phyloP scores from a whole-genome alignment of 768 basidiomycete species.

The Psilocybe cyanescens region DNA sequence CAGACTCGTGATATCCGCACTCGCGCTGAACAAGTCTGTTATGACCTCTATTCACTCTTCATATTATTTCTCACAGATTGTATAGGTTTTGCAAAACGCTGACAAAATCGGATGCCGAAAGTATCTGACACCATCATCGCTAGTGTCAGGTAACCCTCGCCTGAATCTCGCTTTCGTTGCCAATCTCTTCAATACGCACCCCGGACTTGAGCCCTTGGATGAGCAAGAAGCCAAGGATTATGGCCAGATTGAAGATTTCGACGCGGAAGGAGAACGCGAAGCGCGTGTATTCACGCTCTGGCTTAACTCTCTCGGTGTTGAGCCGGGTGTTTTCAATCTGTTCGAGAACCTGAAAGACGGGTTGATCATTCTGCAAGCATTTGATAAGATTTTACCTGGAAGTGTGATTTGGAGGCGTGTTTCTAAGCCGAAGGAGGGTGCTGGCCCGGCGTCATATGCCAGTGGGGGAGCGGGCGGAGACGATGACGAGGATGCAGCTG shows the following conservation, averaged over 20 bases:
- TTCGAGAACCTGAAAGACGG: slow-evolving; percentile 97
- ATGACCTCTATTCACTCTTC: too few relatives aligned
- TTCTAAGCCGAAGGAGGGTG: slow-evolving; percentile 86
- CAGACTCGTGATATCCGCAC: slow-evolving; percentile 81
- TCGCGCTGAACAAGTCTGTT: slow-evolving; percentile 77
- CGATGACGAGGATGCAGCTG: slow-evolving; percentile 72
- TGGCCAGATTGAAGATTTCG: slow-evolving; percentile 92
- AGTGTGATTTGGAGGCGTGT: slow-evolving; percentile 95
- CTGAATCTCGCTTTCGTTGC: slow-evolving; percentile 98
- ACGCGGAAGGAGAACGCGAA: slow-evolving; percentile 98
- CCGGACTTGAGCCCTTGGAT: slow-evolving; percentile 92
- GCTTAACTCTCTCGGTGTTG: slow-evolving; percentile 97
- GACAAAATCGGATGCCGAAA: slow-evolving; percentile 93
- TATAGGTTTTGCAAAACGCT: slow-evolving; percentile 93
- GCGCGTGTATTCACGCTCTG: slow-evolving; percentile 98
- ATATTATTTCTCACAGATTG: slow-evolving; percentile 27
- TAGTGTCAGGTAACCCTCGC: slow-evolving; percentile 93
- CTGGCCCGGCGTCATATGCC: slow-evolving; percentile 42
- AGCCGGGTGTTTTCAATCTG: slow-evolving; percentile 94
- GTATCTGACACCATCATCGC: slow-evolving; percentile 90
- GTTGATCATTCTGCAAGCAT: slow-evolving; percentile 89
- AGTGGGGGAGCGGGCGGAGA: slow-evolving; percentile 38
- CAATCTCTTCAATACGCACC: slow-evolving; percentile 97
- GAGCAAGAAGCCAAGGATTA: slow-evolving; percentile 93
- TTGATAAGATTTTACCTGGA: slow-evolving; percentile 93